These are phyloP conservation scores for Gentiana dahurica DNA, from an alignment of 257 asterid species.

Conservation along the genomic window DNA sequence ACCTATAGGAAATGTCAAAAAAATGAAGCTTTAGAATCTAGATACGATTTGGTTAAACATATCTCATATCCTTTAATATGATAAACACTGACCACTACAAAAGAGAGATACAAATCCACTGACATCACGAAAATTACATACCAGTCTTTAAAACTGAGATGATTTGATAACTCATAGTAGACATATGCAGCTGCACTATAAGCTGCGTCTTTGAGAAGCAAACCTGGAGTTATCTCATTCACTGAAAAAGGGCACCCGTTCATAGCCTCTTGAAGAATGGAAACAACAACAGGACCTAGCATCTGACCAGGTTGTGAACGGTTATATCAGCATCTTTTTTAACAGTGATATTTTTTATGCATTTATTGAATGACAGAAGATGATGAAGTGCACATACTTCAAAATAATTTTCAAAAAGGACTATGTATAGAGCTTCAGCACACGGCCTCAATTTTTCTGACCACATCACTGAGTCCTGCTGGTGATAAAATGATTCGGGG, in stretches of 20 bases:
- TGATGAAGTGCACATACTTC: constrained; percentile 45
- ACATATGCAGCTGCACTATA: constrained; percentile 98
- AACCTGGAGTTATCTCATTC: constrained; percentile 62
- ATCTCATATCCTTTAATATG: too few relatives aligned
- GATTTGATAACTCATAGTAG: constrained; percentile 93
- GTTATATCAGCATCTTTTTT: constrained; percentile 5
- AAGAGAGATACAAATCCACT: too few relatives aligned
- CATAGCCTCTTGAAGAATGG: constrained; percentile 99
- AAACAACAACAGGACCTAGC: constrained; percentile 93
- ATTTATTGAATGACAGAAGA: constrained; percentile 7
- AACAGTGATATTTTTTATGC: not conserved
- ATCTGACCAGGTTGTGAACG: constrained; percentile 38
- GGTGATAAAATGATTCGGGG: constrained; percentile 89
- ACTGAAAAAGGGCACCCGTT: constrained; percentile 73
- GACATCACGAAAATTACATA: constrained; percentile 16
- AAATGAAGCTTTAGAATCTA: not conserved
- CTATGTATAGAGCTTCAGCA: constrained; percentile 91
- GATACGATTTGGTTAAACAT: too few relatives aligned
- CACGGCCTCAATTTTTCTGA: constrained; percentile 93
- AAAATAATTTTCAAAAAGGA: constrained; percentile 84
- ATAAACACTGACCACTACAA: too few relatives aligned
- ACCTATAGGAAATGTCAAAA: not conserved
- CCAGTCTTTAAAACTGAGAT: constrained; percentile 93
- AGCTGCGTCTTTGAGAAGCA: constrained; percentile 98
- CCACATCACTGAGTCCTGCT: constrained; percentile 93